A percentile compares a stretch with the other conserved stretches of the same genome.
These are phyloP conservation scores for Candida tunisiensis DNA, from an alignment of 1,139 yeast species.

Conservation along the genomic window DNA sequence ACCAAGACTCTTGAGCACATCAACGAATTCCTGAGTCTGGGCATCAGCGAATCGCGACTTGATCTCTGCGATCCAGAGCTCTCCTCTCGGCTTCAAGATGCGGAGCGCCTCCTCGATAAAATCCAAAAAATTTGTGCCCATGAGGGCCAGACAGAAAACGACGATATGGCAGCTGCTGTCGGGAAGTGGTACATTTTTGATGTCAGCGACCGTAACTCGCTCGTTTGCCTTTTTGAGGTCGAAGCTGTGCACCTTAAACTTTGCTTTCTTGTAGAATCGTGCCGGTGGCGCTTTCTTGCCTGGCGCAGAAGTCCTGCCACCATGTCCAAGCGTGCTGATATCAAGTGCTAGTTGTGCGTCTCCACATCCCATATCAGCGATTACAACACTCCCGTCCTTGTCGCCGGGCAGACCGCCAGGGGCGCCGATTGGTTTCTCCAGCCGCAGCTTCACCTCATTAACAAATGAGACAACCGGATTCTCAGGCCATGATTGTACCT, in stretches of 20 bases:
- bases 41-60: slow-evolving; percentile 69
- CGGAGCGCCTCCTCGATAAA: slow-evolving; percentile 83
- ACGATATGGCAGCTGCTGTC: slow-evolving; percentile 72
- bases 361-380: slow-evolving; percentile 99
- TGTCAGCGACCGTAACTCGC: slow-evolving; percentile 88
- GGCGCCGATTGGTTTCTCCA: slow-evolving; percentile 59
- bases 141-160: slow-evolving; percentile 78
- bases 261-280: slow-evolving; percentile 17
- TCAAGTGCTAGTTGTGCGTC: slow-evolving; percentile 78
- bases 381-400: slow-evolving; percentile 35
- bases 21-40: slow-evolving; percentile 51
- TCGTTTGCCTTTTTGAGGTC: slow-evolving; percentile 80
- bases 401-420: slow-evolving; percentile 79
- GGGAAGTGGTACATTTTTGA: slow-evolving; percentile 70
- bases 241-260: slow-evolving; percentile 63
- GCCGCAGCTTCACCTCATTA: slow-evolving; percentile 44
- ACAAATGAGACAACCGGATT: slow-evolving; percentile 89
- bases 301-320: slow-evolving; percentile 18
- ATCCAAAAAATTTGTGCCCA: slow-evolving; percentile 95
- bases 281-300: too few species aligned
- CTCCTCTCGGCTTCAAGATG: slow-evolving; percentile 78
- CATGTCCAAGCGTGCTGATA: slow-evolving; percentile 28
- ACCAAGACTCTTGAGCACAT: slow-evolving; percentile 49
- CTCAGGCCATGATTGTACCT: slow-evolving; percentile 95
- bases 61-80: slow-evolving; percentile 94